Evolutionary conservation across 768 basidiomycete genomes (phyloP), one percentile per base, ranked within the genome.

Genomic region (Exsudoporus frostii): DNA sequence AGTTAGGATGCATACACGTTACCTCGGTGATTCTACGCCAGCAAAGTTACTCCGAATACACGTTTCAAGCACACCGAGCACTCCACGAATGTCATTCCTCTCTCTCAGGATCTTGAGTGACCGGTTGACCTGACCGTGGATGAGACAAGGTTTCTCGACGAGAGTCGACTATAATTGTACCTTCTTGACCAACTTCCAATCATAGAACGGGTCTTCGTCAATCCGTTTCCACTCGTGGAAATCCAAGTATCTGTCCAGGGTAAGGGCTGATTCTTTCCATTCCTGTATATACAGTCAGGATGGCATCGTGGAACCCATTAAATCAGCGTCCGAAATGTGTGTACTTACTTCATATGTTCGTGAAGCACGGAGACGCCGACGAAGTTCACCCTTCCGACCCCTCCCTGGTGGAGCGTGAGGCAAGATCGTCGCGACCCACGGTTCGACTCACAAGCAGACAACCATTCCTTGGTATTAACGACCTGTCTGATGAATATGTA

Each of bases 391-490:
- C 63, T 92, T 93, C 55, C 81, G 77, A 8, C 96, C 96, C 48
- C 92, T 74, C 92, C 93, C 92, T 93, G 32, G 36, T 20, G 13
- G 13, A 53, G 22, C 32, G n/a, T 55, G 17, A 53, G 48, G 17
- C 4, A 47, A n/a, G 10, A 50, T 34, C 27, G 2, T n/a, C 9
- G 15, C 0, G 1, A 38, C n/a, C 3, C 7, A 38, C 2, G 43
- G n/a, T 22, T 8, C 11, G 38, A 67, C 76, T 59, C 65, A 94
- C 94, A 98, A 43, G 92, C 92, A 24, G 87, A 83, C 40, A 96
- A 67, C 83, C 86, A 98, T 72, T 99, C 96, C 66, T 97, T 92
- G 5, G 90, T 80, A 65, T 98, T 98, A 39, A 99, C 97, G 17
- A 96, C 64, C 67, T 99, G 96, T 15, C 96, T 78, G 43, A 93